Base-by-base conservation (phyloP, 768 basidiomycete species). In the Agaricus subrufescens region DNA sequence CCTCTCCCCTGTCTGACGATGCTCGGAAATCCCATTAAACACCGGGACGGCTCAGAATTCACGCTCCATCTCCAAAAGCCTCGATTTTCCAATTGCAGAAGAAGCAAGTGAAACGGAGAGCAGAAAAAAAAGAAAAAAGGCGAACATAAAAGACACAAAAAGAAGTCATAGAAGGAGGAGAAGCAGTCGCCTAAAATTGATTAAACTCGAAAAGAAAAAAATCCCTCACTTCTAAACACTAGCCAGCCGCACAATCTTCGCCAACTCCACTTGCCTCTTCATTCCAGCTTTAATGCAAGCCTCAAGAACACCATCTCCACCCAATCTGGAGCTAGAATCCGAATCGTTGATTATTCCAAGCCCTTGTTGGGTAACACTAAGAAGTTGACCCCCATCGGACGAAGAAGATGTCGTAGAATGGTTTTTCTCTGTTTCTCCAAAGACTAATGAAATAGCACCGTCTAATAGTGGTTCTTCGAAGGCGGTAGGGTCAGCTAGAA, bases 381-480 rank as follows among this genome's bases (percentile, higher is more conserved):
- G 66, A 6, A 88, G 67, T 6, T 75, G 34, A 7, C 71, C 12
- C 75, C 77, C 1, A 19, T n/a, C 23, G 8, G 19, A 9, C 43
- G 14, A 42, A 42, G 47, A 3, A 19, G 19, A 19, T 19, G 19
- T 19, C 31, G n/a, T 27, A 31, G 30, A 19, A 8, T 49, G 4
- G 19, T 27, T 23, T 34, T 34, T 7, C 8, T 34, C 34, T 2
- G 34, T 23, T 54, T 77, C 75, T 57, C 83, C 82, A 4, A 91
- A 58, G 1, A 87, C 72, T 34, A 94, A 68, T 1, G 85, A 83
- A 54, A 94, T 65, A 0, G 80, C 78, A 0, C 91, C 86, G 12
- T 89, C 84, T 52, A 94, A 80, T 6, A 97, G 76, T 0, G 91
- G 89, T 61, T 94, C 88, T 71, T 98, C 96, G 67, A 96, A 97